Evolutionary conservation across 164 flowering plant species (phyloP).

Genomic region (Sedum album): DNA sequence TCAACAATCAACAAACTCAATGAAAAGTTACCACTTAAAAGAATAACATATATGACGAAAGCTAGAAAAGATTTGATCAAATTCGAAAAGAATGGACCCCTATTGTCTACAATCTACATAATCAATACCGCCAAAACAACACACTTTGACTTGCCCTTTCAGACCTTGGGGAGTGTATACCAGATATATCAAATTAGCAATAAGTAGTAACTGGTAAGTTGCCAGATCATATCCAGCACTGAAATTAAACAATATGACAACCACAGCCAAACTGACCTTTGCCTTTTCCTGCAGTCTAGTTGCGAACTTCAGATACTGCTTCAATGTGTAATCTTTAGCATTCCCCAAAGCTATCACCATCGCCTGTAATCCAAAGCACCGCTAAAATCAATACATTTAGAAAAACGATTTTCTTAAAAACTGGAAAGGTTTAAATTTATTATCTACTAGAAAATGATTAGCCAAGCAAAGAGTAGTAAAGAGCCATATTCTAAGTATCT

Average conservation of each 20-base stretch:
- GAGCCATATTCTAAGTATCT: too few species aligned
- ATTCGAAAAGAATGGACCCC: not conserved
- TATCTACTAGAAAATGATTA: too few species aligned
- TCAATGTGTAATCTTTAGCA: constrained; percentile 71
- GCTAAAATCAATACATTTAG: not conserved
- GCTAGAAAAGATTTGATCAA: not conserved
- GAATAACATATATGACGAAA: not conserved
- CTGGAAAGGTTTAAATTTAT: too few species aligned
- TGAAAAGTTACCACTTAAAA: not conserved
- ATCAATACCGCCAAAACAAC: not conserved
- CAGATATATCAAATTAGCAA: not conserved
- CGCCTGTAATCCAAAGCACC: constrained; percentile 32
- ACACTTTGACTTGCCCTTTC: not conserved
- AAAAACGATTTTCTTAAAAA: too few species aligned
- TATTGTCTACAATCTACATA: not conserved
- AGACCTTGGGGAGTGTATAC: not conserved
- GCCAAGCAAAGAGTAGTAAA: too few species aligned
- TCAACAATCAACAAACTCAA: not conserved
- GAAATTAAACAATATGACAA: not conserved
- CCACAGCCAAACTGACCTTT: constrained; percentile 32
- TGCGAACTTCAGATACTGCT: constrained; percentile 53
- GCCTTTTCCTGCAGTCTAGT: constrained; percentile 59
- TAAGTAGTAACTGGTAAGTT: not conserved
- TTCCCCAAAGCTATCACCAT: constrained; percentile 66
- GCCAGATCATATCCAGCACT: not conserved